A percentile compares a stretch with the other conserved stretches of the same genome.
phyloP scores from a whole-genome alignment of 1,139 yeast species.

The Sugiyamaella paludigena region DNA sequence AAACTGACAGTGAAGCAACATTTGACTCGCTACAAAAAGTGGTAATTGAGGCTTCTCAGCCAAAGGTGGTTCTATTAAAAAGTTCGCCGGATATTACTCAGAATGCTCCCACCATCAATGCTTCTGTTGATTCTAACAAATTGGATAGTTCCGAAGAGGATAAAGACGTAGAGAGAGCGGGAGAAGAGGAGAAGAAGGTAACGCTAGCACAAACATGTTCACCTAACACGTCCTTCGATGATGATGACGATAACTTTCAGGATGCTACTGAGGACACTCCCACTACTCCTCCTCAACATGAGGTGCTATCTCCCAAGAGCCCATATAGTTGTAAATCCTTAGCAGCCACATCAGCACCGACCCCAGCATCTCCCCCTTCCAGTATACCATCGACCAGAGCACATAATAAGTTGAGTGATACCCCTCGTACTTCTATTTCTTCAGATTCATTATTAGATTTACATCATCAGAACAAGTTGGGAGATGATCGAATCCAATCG shows the following conservation, averaged over 20 bases:
- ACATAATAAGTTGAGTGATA: slow-evolving; percentile 4
- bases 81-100: no score
- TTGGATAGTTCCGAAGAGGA: no score
- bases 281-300: not conserved
- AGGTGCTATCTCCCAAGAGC: not conserved
- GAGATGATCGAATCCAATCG: not conserved
- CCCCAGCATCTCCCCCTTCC: slow-evolving; percentile 7
- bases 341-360: not conserved
- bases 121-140: no score
- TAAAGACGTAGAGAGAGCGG: no score
- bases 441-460: slow-evolving; percentile 4
- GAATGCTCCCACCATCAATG: no score
- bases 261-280: not conserved
- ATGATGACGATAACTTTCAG: not conserved
- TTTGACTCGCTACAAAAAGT: no score
- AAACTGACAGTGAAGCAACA: no score
- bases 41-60: no score
- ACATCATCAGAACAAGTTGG: not conserved
- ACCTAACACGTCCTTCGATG: not conserved
- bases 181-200: no score
- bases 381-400: not conserved
- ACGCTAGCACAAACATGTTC: no score
- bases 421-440: slow-evolving; percentile 8
- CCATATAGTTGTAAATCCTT: not conserved
- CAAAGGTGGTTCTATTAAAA: no score